These are phyloP conservation scores for Arabis hirsuta DNA, from an alignment of 345 rosid genomes.

Conservation along the genomic window DNA sequence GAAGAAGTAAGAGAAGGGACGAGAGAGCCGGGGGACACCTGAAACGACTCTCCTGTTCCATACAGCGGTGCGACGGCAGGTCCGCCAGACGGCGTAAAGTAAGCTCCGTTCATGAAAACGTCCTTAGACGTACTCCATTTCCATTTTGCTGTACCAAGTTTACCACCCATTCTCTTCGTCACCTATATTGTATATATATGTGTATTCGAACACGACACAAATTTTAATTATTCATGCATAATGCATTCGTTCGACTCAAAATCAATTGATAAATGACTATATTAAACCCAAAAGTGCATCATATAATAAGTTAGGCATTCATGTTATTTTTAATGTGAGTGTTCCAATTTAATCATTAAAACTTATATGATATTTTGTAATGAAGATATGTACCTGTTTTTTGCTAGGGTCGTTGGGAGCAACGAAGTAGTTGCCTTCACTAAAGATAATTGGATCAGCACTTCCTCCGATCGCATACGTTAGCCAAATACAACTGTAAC, in stretches of 20 bases:
- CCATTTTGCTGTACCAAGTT: constrained; percentile 53
- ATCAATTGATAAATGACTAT: not conserved
- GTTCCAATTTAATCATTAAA: not conserved
- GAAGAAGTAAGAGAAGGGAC: constrained; percentile 68
- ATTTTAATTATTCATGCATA: not conserved
- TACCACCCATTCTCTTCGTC: constrained; percentile 58
- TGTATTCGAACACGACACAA: not conserved
- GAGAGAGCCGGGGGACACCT: constrained; percentile 54
- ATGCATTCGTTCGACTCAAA: not conserved
- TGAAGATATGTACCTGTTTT: constrained; percentile 53
- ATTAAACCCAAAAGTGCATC: not conserved
- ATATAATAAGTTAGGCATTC: not conserved
- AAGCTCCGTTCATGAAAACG: constrained; percentile 72
- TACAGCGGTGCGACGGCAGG: constrained; percentile 51
- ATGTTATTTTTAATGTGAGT: not conserved
- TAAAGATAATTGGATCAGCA: constrained; percentile 77
- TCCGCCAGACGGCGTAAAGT: constrained; percentile 73
- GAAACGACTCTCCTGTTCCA: constrained; percentile 50
- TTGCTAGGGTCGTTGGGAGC: constrained; percentile 48
- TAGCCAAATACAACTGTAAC: constrained; percentile 76
- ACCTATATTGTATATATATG: constrained; percentile 51
- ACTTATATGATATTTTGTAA: not conserved
- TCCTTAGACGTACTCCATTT: constrained; percentile 76
- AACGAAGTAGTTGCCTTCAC: constrained; percentile 80
- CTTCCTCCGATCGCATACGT: constrained; percentile 92